These are phyloP conservation scores for Pistacia vera DNA, from an alignment of 345 rosid genomes.

Conservation along the genomic window DNA sequence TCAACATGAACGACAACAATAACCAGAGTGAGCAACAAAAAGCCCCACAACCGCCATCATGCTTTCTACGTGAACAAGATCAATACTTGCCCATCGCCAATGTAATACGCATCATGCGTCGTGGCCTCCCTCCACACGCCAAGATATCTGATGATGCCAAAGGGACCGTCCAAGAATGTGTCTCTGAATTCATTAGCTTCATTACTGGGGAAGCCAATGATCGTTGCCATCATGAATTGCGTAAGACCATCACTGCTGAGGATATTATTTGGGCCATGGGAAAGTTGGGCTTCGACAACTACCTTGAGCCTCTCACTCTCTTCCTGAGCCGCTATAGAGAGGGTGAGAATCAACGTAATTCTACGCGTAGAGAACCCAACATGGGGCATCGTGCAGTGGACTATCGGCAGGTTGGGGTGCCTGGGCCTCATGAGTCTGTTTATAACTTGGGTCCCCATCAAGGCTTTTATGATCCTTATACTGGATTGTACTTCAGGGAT, in stretches of 20 bases:
- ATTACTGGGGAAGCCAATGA: conserved; percentile 76
- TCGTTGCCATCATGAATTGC: conserved; percentile 70
- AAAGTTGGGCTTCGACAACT: conserved; percentile 66
- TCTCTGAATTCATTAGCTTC: conserved; percentile 73
- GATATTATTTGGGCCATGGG: conserved; percentile 71
- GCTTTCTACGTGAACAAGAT: conserved; percentile 56
- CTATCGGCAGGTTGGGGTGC: conserved; percentile 7
- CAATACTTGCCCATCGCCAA: conserved; percentile 79
- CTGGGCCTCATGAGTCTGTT: conserved; percentile 11
- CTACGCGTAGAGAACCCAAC: conserved; percentile 14
- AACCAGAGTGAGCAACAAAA: background rate
- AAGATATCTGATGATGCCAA: conserved; percentile 78
- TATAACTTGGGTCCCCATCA: conserved; percentile 16
- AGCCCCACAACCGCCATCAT: conserved; percentile 18
- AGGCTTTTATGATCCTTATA: conserved; percentile 14
- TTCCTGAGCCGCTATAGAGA: conserved; percentile 53
- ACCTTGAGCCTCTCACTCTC: conserved; percentile 46
- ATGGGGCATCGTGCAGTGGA: conserved; percentile 13
- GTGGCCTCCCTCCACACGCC: conserved; percentile 55
- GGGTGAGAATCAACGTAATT: conserved; percentile 39
- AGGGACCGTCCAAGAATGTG: conserved; percentile 74
- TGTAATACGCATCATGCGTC: conserved; percentile 72
- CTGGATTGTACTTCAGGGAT: background rate
- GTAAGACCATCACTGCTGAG: conserved; percentile 73
- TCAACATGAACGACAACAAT: background rate